These are phyloP conservation scores for Naumovozyma dairenensis DNA, from an alignment of 805 yeast genomes.

Conservation along the genomic window DNA sequence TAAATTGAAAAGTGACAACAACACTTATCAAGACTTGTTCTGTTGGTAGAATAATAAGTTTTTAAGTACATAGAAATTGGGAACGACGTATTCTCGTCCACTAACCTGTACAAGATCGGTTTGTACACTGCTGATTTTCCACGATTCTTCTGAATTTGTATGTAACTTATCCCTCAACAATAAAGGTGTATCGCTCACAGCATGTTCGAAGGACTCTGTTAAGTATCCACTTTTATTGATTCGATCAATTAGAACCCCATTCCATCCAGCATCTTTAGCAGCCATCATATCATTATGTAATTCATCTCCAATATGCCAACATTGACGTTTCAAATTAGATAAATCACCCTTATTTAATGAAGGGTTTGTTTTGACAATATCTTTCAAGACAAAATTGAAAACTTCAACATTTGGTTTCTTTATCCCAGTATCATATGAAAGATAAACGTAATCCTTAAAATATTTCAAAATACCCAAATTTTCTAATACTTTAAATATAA, in stretches of 20 bases:
- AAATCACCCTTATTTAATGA: conserved; percentile 7
- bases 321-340: conserved; percentile 16
- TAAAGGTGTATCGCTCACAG: conserved; percentile 11
- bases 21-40: background rate
- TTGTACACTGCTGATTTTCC: conserved; percentile 12
- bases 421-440: conserved; percentile 48
- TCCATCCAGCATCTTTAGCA: conserved; percentile 49
- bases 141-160: conserved; percentile 13
- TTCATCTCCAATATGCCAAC: conserved; percentile 67
- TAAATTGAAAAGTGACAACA: background rate
- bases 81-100: conserved; percentile 14
- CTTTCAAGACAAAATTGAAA: conserved; percentile 33
- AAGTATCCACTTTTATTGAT: conserved; percentile 23
- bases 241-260: conserved; percentile 47
- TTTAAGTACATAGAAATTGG: conserved; percentile 17
- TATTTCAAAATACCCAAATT: conserved; percentile 37
- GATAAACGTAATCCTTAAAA: conserved; percentile 34
- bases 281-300: conserved; percentile 45
- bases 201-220: conserved; percentile 3
- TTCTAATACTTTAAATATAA: conserved; percentile 37
- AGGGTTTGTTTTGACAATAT: conserved; percentile 17
- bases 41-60: conserved; percentile 5
- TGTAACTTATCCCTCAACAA: conserved; percentile 24
- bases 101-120: conserved; percentile 14
- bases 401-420: conserved; percentile 44